phyloP scores from a whole-genome alignment of 78 protist species.

The Capsaspora owczarzaki region DNA sequence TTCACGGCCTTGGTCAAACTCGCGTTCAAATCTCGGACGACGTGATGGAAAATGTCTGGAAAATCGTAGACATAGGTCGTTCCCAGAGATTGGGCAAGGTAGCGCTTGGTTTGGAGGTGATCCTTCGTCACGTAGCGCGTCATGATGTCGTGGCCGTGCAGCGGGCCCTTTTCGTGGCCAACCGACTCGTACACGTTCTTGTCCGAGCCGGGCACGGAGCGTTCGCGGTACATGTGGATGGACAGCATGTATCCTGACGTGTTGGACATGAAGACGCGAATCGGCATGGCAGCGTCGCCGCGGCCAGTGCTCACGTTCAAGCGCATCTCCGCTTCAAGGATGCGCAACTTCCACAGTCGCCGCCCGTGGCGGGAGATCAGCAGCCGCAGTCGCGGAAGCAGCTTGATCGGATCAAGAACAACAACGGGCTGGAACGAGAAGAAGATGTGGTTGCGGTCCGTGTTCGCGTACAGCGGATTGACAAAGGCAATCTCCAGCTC shows the following conservation, averaged over 20 bases:
- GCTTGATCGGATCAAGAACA: conserved; percentile 22
- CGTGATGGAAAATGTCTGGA: conserved; percentile 65
- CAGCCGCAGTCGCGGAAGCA: conserved; percentile 15
- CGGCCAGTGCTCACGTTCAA: conserved; percentile 9
- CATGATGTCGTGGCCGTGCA: neutral
- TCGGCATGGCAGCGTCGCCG: conserved; percentile 20
- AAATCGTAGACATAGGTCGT: conserved; percentile 89
- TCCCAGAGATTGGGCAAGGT: conserved; percentile 56
- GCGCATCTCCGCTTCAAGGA: conserved; percentile 71
- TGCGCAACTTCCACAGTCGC: conserved; percentile 56
- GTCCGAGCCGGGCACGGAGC: neutral
- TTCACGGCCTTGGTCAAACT: too few species aligned
- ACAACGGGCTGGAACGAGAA: conserved; percentile 71
- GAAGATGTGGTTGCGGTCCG: conserved; percentile 66
- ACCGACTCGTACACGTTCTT: neutral
- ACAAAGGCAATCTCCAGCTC: conserved; percentile 53
- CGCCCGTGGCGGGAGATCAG: conserved; percentile 48
- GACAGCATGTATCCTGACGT: conserved; percentile 50
- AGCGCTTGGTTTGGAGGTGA: conserved; percentile 56
- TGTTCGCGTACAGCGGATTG: neutral
- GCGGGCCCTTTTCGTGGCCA: neutral
- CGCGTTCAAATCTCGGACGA: too few species aligned
- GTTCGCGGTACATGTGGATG: conserved; percentile 55
- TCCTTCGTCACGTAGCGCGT: conserved; percentile 46
- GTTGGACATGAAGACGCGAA: conserved; percentile 54